phyloP scores from a whole-genome alignment of 306 rosid species.

The Castanospermum australe region DNA sequence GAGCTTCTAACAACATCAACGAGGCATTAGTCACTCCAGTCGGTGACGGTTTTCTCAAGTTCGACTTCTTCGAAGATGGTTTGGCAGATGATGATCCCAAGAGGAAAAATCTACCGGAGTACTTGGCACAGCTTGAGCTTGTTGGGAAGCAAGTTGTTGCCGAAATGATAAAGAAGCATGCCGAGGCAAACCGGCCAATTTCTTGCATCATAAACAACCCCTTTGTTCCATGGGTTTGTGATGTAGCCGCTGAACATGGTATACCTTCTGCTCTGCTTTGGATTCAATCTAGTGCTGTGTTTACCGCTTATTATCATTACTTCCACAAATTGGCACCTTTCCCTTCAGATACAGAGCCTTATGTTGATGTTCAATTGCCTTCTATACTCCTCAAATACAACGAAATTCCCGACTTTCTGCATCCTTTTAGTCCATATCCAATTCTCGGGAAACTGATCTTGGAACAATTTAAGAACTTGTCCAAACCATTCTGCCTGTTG shows the following conservation, averaged over 20 bases:
- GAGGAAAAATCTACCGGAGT: too few relatives aligned
- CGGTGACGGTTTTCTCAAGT: constrained; percentile 41
- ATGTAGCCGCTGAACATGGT: constrained; percentile 41
- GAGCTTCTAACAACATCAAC: constrained; percentile 30
- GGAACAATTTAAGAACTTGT: constrained; percentile 47
- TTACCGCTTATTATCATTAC: constrained; percentile 52
- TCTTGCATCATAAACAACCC: constrained; percentile 64
- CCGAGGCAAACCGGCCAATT: constrained; percentile 35
- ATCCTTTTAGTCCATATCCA: constrained; percentile 31
- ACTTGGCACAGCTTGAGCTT: constrained; percentile 38
- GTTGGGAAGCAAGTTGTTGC: constrained; percentile 35
- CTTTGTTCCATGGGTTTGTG: constrained; percentile 68
- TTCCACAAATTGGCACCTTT: constrained; percentile 47
- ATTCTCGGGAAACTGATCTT: constrained; percentile 36
- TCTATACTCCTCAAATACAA: constrained; percentile 38
- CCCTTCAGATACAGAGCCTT: constrained; percentile 50
- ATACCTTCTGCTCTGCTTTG: constrained; percentile 59
- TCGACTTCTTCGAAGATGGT: constrained; percentile 46
- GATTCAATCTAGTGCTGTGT: constrained; percentile 64
- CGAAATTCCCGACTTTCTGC: constrained; percentile 65
- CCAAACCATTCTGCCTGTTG: constrained; percentile 45
- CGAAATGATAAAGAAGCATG: constrained; percentile 30
- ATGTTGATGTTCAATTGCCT: constrained; percentile 46
- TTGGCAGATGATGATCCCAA: constrained; percentile 28
- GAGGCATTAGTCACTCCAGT: constrained; percentile 22